phyloP scores from a whole-genome alignment of 1,139 yeast genomes.

The Saccharomyces hybrid region DNA sequence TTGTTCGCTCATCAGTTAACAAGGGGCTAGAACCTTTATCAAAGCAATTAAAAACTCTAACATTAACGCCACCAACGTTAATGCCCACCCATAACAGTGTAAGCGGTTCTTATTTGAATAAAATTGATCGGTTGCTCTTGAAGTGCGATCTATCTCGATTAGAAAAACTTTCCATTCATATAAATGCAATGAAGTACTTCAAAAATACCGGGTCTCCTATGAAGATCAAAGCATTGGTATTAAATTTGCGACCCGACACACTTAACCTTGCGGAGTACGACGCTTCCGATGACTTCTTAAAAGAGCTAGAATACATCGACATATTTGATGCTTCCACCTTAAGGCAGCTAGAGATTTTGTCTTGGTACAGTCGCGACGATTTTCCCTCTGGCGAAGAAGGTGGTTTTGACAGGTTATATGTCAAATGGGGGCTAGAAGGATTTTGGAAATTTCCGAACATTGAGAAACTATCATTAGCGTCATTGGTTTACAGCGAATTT shows the following conservation, averaged over 20 bases:
- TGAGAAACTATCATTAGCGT: constrained; percentile 17
- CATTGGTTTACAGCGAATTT: constrained; percentile 18
- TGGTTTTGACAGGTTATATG: constrained; percentile 13
- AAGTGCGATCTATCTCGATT: constrained; percentile 17
- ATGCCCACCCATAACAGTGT: constrained; percentile 17
- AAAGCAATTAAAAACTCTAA: constrained; percentile 17
- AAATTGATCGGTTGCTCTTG: constrained; percentile 11
- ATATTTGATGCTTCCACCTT: constrained; percentile 20
- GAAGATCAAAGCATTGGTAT: constrained; percentile 17
- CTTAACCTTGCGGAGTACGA: constrained; percentile 3
- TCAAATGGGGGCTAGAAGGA: constrained; percentile 20
- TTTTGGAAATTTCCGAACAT: constrained; percentile 18
- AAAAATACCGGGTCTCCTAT: constrained; percentile 15
- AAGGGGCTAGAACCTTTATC: constrained; percentile 13
- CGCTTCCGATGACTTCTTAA: constrained; percentile 6
- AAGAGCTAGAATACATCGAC: constrained; percentile 16
- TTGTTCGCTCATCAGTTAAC: constrained; percentile 18
- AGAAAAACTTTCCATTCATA: constrained; percentile 21
- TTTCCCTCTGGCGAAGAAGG: constrained; percentile 7
- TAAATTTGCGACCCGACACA: constrained; percentile 28
- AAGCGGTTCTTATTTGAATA: constrained; percentile 12
- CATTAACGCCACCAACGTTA: constrained; percentile 23
- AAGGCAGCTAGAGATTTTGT: constrained; percentile 21
- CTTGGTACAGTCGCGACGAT: constrained; percentile 25
- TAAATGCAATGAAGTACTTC: constrained; percentile 23